Conservation (phyloP, 1,139 yeast genomes). For the Zhuliangozyma parablackwelliae region DNA sequence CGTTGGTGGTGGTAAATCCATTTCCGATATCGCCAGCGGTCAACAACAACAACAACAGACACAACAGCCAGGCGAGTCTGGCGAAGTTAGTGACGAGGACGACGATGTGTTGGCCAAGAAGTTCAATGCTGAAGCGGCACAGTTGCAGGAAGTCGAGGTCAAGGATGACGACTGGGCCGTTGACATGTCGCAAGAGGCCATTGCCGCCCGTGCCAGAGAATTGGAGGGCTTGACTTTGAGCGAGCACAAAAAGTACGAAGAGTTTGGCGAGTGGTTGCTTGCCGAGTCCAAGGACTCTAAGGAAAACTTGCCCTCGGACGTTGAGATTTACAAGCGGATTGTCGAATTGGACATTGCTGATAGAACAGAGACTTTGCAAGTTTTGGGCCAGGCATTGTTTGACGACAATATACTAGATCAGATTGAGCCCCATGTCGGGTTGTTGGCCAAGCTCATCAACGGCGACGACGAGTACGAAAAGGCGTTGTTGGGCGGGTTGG, state of each 20-base stretch:
- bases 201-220: slow-evolving; percentile 86
- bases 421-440: slow-evolving; percentile 73
- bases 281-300: slow-evolving; percentile 49
- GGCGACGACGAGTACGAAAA: slow-evolving; percentile 67
- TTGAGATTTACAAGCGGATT: slow-evolving; percentile 89
- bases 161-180: slow-evolving; percentile 97
- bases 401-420: slow-evolving; percentile 74
- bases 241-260: slow-evolving; percentile 46
- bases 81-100: slow-evolving; percentile 53
- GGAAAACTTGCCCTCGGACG: slow-evolving; percentile 67
- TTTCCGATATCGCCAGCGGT: slow-evolving; percentile 69
- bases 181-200: slow-evolving; percentile 96
- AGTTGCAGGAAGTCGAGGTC: slow-evolving; percentile 57
- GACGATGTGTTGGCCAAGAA: slow-evolving; percentile 77
- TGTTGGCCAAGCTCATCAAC: slow-evolving; percentile 71
- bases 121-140: slow-evolving; percentile 82
- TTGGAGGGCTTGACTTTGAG: slow-evolving; percentile 59
- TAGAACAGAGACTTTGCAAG: slow-evolving; percentile 80
- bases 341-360: slow-evolving; percentile 70
- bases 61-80: slow-evolving; percentile 23
- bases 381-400: slow-evolving; percentile 85
- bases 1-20: slow-evolving; percentile 82
- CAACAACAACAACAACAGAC: slow-evolving; percentile 21
- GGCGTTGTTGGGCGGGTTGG: slow-evolving; percentile 92
- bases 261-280: slow-evolving; percentile 88